Base-by-base conservation (phyloP, 306 rosid genomes). In the Casuarina equisetifolia region DNA sequence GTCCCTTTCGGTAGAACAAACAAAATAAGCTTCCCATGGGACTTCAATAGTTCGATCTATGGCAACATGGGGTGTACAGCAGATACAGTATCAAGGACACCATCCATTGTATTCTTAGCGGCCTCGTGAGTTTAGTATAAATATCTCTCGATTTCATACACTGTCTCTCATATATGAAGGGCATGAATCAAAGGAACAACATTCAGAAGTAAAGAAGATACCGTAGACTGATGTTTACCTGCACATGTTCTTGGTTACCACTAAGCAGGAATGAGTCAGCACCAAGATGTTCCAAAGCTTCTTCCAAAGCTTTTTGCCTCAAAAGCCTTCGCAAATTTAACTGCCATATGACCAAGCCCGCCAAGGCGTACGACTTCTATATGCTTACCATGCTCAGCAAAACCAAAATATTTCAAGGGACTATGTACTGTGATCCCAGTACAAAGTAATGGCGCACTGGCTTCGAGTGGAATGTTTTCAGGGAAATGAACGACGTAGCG, bases 321-420 rank as follows among this genome's bases (percentile, higher is more conserved):
- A 12, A 88, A 75, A n/a, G 92, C 90, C 75, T 86, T 84, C 0
- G 84, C 88, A 57, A 88, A 86, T n/a, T 86, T 86, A 4, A 88
- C 90, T 10, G 90, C 90, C 53, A 86, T 20, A 46, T 86, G 92
- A 2, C 88, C 90, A 0, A 87, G 78, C 5, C 90, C 90, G 17
- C 88, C 88, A 0, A 87, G 79, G 59, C 90, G 88, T 4, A 84
- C 88, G 16, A 84, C 78, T 15, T 88, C 90, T 52, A 87, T 16
- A 69, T 84, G 88, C 7, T 52, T 4, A 1, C 86, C 84, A 0
- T 84, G 69, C 35, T 71, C 13, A 7, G 36, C 58, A 15, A 88
- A 80, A 5, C 88, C 88, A 83, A 4, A 75, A 67, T 51, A 51
- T 40, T 66, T 84, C 78, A 88, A 59, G 40, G 90, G 90, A 75